Conservation (phyloP, 1,284 basidiomycete genomes). For the Apiotrichum laibachii region DNA sequence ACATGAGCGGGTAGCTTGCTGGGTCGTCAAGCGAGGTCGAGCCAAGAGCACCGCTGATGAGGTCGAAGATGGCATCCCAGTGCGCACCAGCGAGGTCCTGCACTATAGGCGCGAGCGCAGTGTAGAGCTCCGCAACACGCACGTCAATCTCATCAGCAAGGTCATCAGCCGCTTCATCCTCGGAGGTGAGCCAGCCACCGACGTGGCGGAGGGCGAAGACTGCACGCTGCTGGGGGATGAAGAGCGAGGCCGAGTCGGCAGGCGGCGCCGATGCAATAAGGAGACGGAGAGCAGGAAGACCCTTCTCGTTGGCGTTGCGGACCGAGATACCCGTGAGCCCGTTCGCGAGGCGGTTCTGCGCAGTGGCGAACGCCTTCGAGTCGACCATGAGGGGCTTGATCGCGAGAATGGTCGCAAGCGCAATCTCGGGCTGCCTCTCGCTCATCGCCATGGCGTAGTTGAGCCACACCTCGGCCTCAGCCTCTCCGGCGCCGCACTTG, state of each 20-base stretch:
- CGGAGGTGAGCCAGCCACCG: slow-evolving; percentile 74
- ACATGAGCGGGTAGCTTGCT: slow-evolving; percentile 62
- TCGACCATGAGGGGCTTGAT: slow-evolving; percentile 65
- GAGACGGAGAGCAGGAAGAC: slow-evolving; percentile 66
- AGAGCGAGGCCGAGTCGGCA: slow-evolving; percentile 72
- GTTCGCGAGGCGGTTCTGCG: slow-evolving; percentile 86
- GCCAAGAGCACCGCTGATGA: slow-evolving; percentile 84
- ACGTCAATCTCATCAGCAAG: slow-evolving; percentile 71
- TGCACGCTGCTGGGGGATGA: slow-evolving; percentile 80
- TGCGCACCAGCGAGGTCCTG: slow-evolving; percentile 83
- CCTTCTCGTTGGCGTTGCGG: slow-evolving; percentile 63
- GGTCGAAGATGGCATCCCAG: slow-evolving; percentile 89
- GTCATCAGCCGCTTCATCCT: slow-evolving; percentile 64
- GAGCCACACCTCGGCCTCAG: slow-evolving; percentile 75
- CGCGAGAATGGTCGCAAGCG: slow-evolving; percentile 64
- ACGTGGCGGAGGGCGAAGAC: slow-evolving; percentile 86
- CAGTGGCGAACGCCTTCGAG: slow-evolving; percentile 70
- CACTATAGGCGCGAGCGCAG: slow-evolving; percentile 77
- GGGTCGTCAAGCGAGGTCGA: slow-evolving; percentile 65
- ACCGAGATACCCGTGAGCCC: slow-evolving; percentile 68
- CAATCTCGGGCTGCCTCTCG: slow-evolving; percentile 62
- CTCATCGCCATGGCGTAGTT: slow-evolving; percentile 63
- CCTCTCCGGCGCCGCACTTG: slow-evolving; percentile 58
- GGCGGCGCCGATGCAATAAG: slow-evolving; percentile 76
- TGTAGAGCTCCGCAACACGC: slow-evolving; percentile 70